phyloP scores from a whole-genome alignment of 371 early-diverging fungal species.

The Actinomortierella wolfii region DNA sequence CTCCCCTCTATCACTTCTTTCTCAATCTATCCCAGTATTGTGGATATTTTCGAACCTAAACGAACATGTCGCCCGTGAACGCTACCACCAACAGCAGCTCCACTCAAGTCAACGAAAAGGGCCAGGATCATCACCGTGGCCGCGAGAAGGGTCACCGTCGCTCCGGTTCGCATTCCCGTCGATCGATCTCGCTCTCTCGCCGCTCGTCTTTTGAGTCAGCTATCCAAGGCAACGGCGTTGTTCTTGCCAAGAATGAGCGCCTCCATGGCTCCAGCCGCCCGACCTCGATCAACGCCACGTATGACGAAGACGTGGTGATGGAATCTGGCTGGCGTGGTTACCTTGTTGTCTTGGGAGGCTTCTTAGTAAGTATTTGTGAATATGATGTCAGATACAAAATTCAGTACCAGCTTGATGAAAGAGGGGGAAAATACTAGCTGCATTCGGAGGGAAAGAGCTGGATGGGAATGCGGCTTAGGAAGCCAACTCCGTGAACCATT shows the following conservation, averaged over 20 bases:
- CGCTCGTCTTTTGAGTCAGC: conserved; percentile 44
- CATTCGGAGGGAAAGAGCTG: too few relatives aligned
- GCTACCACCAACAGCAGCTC: conserved; percentile 14
- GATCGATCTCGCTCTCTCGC: conserved; percentile 15
- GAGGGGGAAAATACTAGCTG: too few relatives aligned
- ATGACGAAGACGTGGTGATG: conserved; percentile 39
- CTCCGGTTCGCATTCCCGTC: too few relatives aligned
- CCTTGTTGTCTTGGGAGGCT: conserved; percentile 51
- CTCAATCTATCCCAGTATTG: not conserved
- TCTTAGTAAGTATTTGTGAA: conserved; percentile 49
- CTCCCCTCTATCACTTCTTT: not conserved
- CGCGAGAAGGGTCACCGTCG: not conserved
- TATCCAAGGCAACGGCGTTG: conserved; percentile 35
- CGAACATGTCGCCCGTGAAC: conserved; percentile 11
- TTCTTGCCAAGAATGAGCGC: conserved; percentile 42
- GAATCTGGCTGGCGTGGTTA: conserved; percentile 52
- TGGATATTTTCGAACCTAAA: not conserved
- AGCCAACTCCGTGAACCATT: too few relatives aligned
- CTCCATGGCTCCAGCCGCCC: conserved; percentile 26
- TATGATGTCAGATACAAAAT: conserved; percentile 1
- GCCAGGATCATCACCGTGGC: conserved; percentile 11
- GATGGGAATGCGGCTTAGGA: too few relatives aligned
- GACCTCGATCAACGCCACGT: conserved; percentile 35
- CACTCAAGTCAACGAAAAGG: conserved; percentile 19
- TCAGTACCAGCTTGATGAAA: not conserved